Percentiles rank a stretch among this genome's conserved stretches.
These are phyloP conservation scores for Candida patagonica DNA, from an alignment of 805 yeast genomes.

Conservation along the genomic window DNA sequence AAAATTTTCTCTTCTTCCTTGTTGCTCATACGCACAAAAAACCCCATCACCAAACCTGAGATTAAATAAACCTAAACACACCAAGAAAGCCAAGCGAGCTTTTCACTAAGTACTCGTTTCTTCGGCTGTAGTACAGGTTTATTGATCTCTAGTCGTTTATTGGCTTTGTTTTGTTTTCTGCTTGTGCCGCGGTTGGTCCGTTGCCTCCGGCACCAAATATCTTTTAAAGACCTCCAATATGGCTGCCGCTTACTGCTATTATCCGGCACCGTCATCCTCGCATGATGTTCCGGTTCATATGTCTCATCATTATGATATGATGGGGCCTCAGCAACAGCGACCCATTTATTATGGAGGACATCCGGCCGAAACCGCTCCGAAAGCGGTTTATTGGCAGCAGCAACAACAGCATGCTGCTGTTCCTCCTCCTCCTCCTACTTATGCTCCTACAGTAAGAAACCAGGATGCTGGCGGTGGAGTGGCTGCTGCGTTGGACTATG, in stretches of 20 bases:
- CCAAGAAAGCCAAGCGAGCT: slow-evolving; percentile 1
- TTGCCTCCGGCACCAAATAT: too few species aligned
- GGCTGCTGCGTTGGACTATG: slow-evolving; percentile 68
- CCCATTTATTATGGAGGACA: slow-evolving; percentile 1
- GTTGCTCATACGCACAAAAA: slow-evolving; percentile 2
- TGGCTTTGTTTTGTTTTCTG: too few species aligned
- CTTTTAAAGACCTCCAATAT: too few species aligned
- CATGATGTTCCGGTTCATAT: too few species aligned
- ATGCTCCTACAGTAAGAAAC: not conserved
- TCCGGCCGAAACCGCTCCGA: slow-evolving; percentile 1
- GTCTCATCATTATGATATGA: too few species aligned
- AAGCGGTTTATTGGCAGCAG: slow-evolving; percentile 3
- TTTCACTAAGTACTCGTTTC: slow-evolving; percentile 4
- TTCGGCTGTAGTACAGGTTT: too few species aligned
- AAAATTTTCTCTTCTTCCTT: slow-evolving; percentile 1
- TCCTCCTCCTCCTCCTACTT: slow-evolving; percentile 4
- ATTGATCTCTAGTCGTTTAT: too few species aligned
- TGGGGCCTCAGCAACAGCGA: not conserved
- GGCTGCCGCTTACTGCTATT: too few species aligned
- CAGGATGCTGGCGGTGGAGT: slow-evolving; percentile 57
- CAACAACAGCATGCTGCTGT: slow-evolving; percentile 4
- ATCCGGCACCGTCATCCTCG: too few species aligned
- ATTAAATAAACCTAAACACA: not conserved
- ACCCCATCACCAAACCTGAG: too few species aligned
- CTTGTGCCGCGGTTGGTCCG: too few species aligned